phyloP scores from a whole-genome alignment of 148 eudicot genomes.

The Euryodendron excelsum region DNA sequence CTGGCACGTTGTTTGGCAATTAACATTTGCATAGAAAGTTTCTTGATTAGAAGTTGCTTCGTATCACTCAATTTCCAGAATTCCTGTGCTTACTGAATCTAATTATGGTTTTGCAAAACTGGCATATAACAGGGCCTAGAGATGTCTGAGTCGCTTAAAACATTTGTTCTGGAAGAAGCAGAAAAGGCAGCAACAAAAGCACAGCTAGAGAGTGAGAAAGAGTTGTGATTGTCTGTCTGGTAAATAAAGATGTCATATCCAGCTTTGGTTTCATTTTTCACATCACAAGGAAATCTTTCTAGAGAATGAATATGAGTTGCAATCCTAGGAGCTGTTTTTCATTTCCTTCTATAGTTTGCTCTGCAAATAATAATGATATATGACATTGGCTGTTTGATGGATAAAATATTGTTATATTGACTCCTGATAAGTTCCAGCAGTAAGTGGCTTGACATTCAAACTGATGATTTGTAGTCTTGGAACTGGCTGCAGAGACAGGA shows the following conservation, averaged over 20 bases:
- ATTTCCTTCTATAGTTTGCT: no score
- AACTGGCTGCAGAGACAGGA: background rate
- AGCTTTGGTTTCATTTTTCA: no score
- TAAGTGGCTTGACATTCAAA: background rate
- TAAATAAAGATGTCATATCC: background rate
- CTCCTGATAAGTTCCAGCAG: background rate
- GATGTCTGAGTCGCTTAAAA: conserved; percentile 73
- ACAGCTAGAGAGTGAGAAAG: conserved; percentile 44
- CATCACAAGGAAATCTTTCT: no score
- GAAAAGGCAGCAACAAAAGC: conserved; percentile 63
- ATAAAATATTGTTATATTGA: background rate
- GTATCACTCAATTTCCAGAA: background rate
- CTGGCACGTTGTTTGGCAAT: background rate
- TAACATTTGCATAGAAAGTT: background rate
- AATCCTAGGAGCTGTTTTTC: no score
- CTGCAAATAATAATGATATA: no score
- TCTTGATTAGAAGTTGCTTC: no score
- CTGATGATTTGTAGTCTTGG: background rate
- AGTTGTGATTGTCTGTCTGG: conserved; percentile 34
- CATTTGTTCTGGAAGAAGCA: conserved; percentile 70
- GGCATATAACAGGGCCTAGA: conserved; percentile 41
- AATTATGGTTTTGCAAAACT: background rate
- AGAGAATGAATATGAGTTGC: no score
- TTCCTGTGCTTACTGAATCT: background rate
- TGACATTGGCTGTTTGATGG: no score